A percentile compares a stretch with the other conserved stretches of the same genome.
Conservation (phyloP, 805 yeast species). For the Isabelozyma gotoi region DNA sequence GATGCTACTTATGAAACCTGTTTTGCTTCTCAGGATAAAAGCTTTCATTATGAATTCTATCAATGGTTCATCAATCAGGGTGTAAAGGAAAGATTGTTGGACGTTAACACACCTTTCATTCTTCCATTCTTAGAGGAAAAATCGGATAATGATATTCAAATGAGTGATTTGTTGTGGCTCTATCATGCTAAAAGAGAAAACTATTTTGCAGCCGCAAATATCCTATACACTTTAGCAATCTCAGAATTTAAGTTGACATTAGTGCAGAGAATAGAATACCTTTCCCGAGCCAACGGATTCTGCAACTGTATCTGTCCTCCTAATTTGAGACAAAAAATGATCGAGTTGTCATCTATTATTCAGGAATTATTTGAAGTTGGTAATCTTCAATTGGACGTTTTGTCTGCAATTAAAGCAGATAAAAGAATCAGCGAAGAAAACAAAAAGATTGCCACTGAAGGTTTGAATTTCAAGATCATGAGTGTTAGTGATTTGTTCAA, state of each 20-base stretch:
- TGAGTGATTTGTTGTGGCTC: constrained; percentile 85
- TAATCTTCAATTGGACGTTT: constrained; percentile 72
- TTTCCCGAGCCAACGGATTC: constrained; percentile 91
- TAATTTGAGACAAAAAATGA: constrained; percentile 71
- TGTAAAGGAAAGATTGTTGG: constrained; percentile 71
- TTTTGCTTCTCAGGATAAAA: constrained; percentile 70
- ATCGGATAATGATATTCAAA: constrained; percentile 59
- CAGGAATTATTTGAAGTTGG: constrained; percentile 86
- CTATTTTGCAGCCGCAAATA: constrained; percentile 81
- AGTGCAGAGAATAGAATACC: constrained; percentile 76
- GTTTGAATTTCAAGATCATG: constrained; percentile 63
- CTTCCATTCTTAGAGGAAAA: constrained; percentile 73
- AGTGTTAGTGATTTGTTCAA: constrained; percentile 80
- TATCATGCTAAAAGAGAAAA: constrained; percentile 82
- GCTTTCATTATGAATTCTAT: constrained; percentile 90
- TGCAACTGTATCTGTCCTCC: constrained; percentile 84
- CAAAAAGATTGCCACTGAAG: constrained; percentile 48
- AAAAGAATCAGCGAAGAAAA: constrained; percentile 47
- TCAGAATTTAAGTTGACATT: constrained; percentile 70
- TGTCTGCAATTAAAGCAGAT: constrained; percentile 50
- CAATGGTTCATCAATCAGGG: constrained; percentile 88
- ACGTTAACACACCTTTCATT: constrained; percentile 78
- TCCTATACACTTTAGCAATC: constrained; percentile 65
- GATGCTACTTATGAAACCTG: constrained; percentile 74
- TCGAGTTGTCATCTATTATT: constrained; percentile 64